Evolutionary conservation across 108 stramenopile species (phyloP).

Genomic region (Craspedostauros australis): DNA sequence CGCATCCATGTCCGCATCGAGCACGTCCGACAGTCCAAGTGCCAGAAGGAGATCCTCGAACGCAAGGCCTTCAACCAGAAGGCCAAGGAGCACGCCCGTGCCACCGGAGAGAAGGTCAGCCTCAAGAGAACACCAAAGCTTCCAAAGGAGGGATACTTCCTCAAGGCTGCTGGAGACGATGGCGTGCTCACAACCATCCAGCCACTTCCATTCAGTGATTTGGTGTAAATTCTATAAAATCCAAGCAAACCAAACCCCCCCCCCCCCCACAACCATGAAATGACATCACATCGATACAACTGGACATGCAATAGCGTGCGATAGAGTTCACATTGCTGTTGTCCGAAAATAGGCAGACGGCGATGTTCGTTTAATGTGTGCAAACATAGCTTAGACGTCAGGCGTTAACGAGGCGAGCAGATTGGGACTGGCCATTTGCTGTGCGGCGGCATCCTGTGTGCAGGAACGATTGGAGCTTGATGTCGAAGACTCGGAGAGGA

Average conservation of each 20-base stretch:
- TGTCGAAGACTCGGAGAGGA: no score
- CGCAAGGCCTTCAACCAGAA: conserved; percentile 73
- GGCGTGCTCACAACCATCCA: conserved; percentile 86
- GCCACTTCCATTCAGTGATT: conserved; percentile 88
- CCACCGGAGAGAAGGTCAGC: conserved; percentile 76
- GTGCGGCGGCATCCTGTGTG: no score
- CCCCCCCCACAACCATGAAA: no score
- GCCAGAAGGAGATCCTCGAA: conserved; percentile 90
- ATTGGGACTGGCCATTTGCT: conserved; percentile 8
- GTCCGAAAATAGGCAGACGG: no score
- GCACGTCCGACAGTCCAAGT: conserved; percentile 94
- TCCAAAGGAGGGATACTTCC: conserved; percentile 94
- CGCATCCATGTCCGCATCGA: conserved; percentile 98
- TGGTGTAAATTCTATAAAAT: conserved; percentile 78
- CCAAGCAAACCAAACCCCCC: no score
- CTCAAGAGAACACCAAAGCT: conserved; percentile 92
- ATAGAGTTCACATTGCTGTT: no score
- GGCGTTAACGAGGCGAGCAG: conserved; percentile 3
- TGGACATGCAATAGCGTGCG: no score
- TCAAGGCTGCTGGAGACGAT: conserved; percentile 57
- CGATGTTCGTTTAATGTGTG: no score
- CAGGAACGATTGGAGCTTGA: no score
- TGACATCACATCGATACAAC: no score
- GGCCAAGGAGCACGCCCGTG: conserved; percentile 77
- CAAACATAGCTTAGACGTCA: no score